phyloP scores from a whole-genome alignment of 495 filamentous ascomycete genomes.

The Opeltia flavorubescens region DNA sequence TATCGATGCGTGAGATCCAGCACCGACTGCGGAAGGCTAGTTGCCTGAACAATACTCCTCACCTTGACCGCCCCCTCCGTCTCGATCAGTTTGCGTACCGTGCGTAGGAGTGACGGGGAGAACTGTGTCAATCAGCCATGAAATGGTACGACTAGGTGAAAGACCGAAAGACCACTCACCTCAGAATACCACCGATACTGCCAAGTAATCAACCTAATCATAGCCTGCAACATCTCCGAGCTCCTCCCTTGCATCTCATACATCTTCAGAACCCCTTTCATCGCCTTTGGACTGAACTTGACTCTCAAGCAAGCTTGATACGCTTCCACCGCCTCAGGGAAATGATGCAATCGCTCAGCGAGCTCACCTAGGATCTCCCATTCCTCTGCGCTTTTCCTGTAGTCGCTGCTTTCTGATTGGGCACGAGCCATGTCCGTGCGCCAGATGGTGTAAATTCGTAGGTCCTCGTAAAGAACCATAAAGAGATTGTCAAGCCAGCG shows the following conservation, averaged over 20 bases:
- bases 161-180: conserved; percentile 28
- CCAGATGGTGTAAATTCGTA: conserved; percentile 98
- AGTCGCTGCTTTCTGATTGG: conserved; percentile 30
- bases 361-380: conserved; percentile 96
- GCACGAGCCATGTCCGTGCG: conserved; percentile 83
- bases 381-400: conserved; percentile 90
- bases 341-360: conserved; percentile 80
- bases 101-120: conserved; percentile 72
- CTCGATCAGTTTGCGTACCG: conserved; percentile 84
- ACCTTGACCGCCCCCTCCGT: conserved; percentile 97
- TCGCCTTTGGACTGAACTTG: conserved; percentile 80
- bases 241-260: conserved; percentile 63
- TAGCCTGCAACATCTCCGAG: conserved; percentile 56
- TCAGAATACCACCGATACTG: conserved; percentile 98
- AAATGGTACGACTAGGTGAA: neutral
- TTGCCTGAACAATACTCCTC: conserved; percentile 90
- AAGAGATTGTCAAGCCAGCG: conserved; percentile 97
- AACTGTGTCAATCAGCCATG: too few relatives aligned
- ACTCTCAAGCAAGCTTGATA: conserved; percentile 70
- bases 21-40: conserved; percentile 80
- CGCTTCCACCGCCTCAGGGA: conserved; percentile 79
- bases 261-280: conserved; percentile 66
- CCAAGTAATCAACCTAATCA: conserved; percentile 88
- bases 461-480: conserved; percentile 97
- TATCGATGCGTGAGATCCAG: conserved; percentile 94